A percentile compares a stretch with the other conserved stretches of the same genome.
Conservation (phyloP, 2,329 filamentous ascomycete genomes). For the Botrytis byssoidea region DNA sequence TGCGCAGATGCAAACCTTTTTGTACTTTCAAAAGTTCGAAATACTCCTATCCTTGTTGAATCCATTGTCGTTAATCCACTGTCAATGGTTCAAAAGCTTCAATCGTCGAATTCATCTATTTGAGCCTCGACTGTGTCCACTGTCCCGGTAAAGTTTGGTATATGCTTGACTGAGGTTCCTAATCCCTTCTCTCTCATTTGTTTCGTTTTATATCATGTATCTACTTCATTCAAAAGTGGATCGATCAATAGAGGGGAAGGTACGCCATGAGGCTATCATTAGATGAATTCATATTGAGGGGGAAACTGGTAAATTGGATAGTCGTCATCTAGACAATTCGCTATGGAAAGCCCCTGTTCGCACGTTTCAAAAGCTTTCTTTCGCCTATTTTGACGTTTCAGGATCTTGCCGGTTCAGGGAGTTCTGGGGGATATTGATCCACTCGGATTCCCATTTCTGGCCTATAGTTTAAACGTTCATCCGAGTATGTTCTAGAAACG, state of each 20-base stretch:
- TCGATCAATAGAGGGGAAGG: neutral
- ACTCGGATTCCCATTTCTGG: neutral
- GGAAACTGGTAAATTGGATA: conserved; percentile 13
- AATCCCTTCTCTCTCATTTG: conserved; percentile 11
- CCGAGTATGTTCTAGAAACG: neutral
- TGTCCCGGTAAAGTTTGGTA: neutral
- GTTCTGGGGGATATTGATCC: neutral
- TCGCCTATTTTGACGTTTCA: conserved; percentile 7
- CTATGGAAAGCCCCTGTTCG: neutral
- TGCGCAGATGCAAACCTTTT: conserved; percentile 12
- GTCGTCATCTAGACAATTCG: neutral
- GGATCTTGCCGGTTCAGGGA: neutral
- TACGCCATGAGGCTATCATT: neutral
- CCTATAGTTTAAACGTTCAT: neutral
- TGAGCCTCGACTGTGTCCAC: conserved; percentile 2
- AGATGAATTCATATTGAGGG: conserved; percentile 11
- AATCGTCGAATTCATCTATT: conserved; percentile 13
- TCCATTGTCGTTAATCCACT: neutral
- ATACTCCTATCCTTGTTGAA: neutral
- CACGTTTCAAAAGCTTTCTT: neutral
- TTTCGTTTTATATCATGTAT: conserved; percentile 2
- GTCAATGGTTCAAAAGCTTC: neutral
- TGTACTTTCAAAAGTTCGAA: conserved; percentile 5
- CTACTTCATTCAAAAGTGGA: neutral
- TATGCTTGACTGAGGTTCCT: conserved; percentile 4